phyloP scores from a whole-genome alignment of 140 eudicot genomes.

The Anethum foeniculum region DNA sequence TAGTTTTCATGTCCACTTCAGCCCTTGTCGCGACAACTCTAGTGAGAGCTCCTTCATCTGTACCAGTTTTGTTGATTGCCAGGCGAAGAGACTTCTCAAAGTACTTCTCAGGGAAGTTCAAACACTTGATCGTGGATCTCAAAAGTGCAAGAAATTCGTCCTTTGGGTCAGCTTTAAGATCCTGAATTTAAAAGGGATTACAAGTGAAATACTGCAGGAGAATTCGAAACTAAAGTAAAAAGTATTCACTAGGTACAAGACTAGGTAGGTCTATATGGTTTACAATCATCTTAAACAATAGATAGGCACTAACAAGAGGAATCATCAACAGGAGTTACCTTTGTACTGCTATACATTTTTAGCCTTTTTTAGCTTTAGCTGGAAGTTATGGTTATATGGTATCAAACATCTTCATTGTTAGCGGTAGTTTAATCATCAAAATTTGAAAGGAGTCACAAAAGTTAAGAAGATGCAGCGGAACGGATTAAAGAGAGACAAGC shows the following conservation, averaged over 20 bases:
- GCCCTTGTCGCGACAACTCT: conserved; percentile 81
- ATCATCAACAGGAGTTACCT: neutral
- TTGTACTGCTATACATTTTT: neutral
- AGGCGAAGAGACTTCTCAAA: conserved; percentile 59
- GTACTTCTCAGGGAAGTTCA: conserved; percentile 71
- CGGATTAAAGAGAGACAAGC: neutral
- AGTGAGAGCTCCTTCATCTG: conserved; percentile 73
- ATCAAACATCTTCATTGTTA: neutral
- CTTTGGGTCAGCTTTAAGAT: conserved; percentile 46
- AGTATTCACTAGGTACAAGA: neutral
- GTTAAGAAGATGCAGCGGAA: neutral
- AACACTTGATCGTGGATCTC: conserved; percentile 54
- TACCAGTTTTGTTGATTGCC: conserved; percentile 58
- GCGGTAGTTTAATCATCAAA: neutral
- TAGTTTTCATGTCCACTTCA: conserved; percentile 78
- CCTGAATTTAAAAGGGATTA: conserved; percentile 27
- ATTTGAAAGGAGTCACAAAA: neutral
- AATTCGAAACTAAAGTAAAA: neutral
- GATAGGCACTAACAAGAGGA: neutral
- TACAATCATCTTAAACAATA: neutral
- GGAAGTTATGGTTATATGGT: neutral
- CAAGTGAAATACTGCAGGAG: too few relatives aligned
- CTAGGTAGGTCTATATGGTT: neutral
- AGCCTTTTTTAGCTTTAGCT: neutral
- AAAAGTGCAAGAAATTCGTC: conserved; percentile 54